These are phyloP conservation scores for Trifolium pratense DNA, from an alignment of 306 rosid genomes.

Conservation along the genomic window DNA sequence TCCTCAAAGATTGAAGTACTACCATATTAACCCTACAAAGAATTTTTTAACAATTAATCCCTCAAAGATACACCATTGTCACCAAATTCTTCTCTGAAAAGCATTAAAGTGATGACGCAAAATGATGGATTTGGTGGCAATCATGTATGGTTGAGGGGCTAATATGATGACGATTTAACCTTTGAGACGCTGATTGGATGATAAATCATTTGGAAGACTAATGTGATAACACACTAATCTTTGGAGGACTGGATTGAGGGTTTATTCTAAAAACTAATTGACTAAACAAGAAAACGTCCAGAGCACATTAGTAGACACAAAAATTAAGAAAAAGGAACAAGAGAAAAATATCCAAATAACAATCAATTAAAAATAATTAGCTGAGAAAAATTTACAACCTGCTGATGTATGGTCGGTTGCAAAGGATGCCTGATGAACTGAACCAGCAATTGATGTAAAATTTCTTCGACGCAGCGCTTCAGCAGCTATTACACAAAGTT, in stretches of 20 bases:
- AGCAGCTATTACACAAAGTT: constrained; percentile 65
- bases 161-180: not conserved
- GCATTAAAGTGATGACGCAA: not conserved
- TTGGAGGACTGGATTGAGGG: constrained; percentile 1
- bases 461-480: constrained; percentile 82
- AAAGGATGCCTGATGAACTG: constrained; percentile 71
- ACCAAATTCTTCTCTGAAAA: not conserved
- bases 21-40: not conserved
- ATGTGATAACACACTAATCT: not conserved
- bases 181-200: not conserved
- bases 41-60: not conserved
- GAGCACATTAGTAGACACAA: constrained; percentile 10
- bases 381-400: constrained; percentile 54
- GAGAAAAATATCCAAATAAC: constrained; percentile 13
- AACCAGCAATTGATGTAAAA: constrained; percentile 78
- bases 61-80: constrained; percentile 4
- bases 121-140: constrained; percentile 5
- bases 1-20: not conserved
- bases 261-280: constrained; percentile 24
- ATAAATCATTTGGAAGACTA: constrained; percentile 1
- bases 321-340: not conserved
- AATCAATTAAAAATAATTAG: not conserved
- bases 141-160: not conserved
- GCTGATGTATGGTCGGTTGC: constrained; percentile 55
- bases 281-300: constrained; percentile 21